Percentiles rank a stretch among this genome's conserved stretches.
phyloP scores from a whole-genome alignment of 1,284 basidiomycete species.

The Cutaneotrichosporon cavernicola region DNA sequence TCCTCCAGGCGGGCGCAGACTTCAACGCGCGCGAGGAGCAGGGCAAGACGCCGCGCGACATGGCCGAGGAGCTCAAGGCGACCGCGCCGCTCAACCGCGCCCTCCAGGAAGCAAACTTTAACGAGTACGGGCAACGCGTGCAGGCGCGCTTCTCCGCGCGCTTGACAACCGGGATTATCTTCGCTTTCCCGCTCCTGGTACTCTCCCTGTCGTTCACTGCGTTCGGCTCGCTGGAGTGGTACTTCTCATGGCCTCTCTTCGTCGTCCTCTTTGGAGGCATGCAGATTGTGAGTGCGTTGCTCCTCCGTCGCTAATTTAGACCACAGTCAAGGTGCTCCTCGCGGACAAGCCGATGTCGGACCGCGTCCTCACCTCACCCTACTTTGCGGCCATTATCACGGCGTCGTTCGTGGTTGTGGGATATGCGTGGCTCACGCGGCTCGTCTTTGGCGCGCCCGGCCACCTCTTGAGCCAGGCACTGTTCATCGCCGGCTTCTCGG shows the following conservation, averaged over 20 bases:
- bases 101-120: slow-evolving; percentile 67
- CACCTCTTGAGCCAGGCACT: slow-evolving; percentile 69
- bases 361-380: slow-evolving; percentile 60
- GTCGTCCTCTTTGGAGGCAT: slow-evolving; percentile 83
- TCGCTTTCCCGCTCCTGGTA: slow-evolving; percentile 72
- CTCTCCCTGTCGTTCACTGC: slow-evolving; percentile 81
- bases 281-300: slow-evolving; percentile 69
- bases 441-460: slow-evolving; percentile 29
- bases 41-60: slow-evolving; percentile 86
- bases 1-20: slow-evolving; percentile 82
- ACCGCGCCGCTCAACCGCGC: slow-evolving; percentile 83
- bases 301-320: slow-evolving; percentile 24
- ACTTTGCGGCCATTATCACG: slow-evolving; percentile 86
- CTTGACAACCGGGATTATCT: slow-evolving; percentile 77
- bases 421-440: slow-evolving; percentile 70
- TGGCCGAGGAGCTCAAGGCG: slow-evolving; percentile 91
- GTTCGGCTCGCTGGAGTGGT: slow-evolving; percentile 80
- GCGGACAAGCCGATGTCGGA: slow-evolving; percentile 39
- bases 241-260: slow-evolving; percentile 77
- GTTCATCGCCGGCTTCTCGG: slow-evolving; percentile 68
- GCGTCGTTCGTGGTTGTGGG: slow-evolving; percentile 83
- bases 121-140: slow-evolving; percentile 38
- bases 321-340: slow-evolving; percentile 36
- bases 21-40: slow-evolving; percentile 76
- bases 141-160: slow-evolving; percentile 56